Evolutionary conservation across 108 stramenopile species (phyloP).

Genomic region (Skeletonema potamos): DNA sequence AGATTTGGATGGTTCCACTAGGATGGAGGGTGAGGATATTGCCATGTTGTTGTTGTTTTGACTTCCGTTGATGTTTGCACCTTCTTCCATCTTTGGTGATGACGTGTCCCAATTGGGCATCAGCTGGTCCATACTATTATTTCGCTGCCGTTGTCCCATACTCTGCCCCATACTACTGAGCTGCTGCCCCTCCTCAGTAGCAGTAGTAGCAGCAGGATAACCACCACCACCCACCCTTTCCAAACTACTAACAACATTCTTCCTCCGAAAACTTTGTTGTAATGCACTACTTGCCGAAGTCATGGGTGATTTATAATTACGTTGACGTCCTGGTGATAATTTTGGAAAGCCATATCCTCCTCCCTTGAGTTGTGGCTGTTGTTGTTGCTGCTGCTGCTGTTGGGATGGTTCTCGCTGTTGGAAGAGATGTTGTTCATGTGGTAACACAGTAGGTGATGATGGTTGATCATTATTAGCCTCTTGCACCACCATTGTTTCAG

Average conservation of each 20-base stretch:
- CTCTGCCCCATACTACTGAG: background rate
- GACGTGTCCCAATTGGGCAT: background rate
- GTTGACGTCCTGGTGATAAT: conserved; percentile 26
- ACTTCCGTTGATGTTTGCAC: background rate
- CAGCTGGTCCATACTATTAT: too few species aligned
- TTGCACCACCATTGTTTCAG: too few species aligned
- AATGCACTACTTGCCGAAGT: background rate
- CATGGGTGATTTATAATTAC: conserved; percentile 24
- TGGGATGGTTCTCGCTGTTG: background rate
- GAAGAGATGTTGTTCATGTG: background rate
- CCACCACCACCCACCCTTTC: background rate
- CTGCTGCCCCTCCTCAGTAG: background rate
- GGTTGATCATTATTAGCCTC: too few species aligned
- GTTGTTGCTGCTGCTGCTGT: background rate
- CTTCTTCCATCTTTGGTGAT: background rate
- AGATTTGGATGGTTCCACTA: background rate
- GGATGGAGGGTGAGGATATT: background rate
- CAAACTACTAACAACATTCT: background rate
- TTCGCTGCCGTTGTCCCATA: background rate
- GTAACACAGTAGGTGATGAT: too few species aligned
- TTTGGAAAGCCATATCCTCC: conserved; percentile 21
- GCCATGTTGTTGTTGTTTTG: background rate
- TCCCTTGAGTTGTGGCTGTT: background rate
- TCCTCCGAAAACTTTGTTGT: background rate
- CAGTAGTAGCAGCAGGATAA: too few species aligned